Percentiles rank a stretch among this genome's conserved stretches.
Evolutionary conservation across 2,329 filamentous ascomycete genomes (phyloP).

Genomic region (Hirsutella thompsonii): DNA sequence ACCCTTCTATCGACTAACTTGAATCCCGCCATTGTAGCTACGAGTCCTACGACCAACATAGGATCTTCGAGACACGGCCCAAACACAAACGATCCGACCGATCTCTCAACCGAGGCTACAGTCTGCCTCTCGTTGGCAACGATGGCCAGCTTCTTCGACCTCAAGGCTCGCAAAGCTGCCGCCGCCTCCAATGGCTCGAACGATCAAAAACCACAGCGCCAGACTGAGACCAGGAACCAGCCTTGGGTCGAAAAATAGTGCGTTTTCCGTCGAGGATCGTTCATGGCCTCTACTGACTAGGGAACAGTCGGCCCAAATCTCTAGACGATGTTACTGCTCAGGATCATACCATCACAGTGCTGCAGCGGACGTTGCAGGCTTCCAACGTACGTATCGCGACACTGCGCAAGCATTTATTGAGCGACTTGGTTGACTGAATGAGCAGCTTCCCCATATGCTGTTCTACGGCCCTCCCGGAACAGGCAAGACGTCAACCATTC

Average conservation of each 20-base stretch:
- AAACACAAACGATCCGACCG: too few relatives aligned
- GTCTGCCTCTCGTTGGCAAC: neutral
- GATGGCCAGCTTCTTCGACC: slow-evolving; percentile 91
- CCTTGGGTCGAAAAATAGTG: slow-evolving; percentile 99
- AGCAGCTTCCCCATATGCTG: slow-evolving; percentile 88
- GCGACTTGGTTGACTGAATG: neutral
- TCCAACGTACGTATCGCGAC: slow-evolving; percentile 53
- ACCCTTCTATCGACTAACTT: too few relatives aligned
- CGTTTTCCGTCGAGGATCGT: slow-evolving; percentile 9
- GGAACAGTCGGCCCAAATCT: slow-evolving; percentile 71
- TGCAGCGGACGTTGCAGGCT: slow-evolving; percentile 85
- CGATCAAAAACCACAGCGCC: slow-evolving; percentile 51
- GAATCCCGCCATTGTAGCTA: too few relatives aligned
- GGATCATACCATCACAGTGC: slow-evolving; percentile 89
- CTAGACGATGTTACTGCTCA: slow-evolving; percentile 92
- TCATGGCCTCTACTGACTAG: slow-evolving; percentile 13
- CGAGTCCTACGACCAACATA: too few relatives aligned
- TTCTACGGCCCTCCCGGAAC: slow-evolving; percentile 97
- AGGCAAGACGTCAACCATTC: slow-evolving; percentile 94
- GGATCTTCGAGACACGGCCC: too few relatives aligned
- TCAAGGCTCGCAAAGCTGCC: slow-evolving; percentile 78
- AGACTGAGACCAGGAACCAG: slow-evolving; percentile 52
- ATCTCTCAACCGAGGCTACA: neutral
- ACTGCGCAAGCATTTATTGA: neutral
- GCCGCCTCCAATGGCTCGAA: slow-evolving; percentile 49